Evolutionary conservation across 1,284 basidiomycete species (phyloP), one percentile per base, ranked within the genome.

Genomic region (Psilocybe mexicana): DNA sequence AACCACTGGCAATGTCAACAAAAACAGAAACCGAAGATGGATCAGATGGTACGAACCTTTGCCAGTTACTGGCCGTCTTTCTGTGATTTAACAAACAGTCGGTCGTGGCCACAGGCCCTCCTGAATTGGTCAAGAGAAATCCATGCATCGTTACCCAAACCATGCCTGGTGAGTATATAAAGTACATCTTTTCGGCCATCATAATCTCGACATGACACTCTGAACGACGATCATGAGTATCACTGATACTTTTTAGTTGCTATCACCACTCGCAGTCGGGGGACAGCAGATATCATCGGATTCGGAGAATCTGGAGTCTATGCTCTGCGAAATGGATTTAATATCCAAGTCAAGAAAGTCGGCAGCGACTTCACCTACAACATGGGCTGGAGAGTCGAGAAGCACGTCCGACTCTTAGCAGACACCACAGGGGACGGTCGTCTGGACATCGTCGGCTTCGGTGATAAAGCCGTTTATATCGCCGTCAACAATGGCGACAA

Each of bases 281-380:
- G 61, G n/a, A 57, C 47, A 4, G 61, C 61, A 45, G 61, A 62
- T 44, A 57, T 62, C 33, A 45, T 62, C 33, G 58, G 50, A 23
- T 62, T 62, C 25, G 61, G 61, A 28, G 24, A 25, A 3, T 24
- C 51, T 36, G 58, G 58, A 12, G 54, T 59, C 2, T 25, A 42
- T 5, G 30, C 59, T 30, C 11, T 59, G 14, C 58, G 58, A 23
- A 62, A 61, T 43, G 30, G 26, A 40, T 42, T 56, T 12, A 18
- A 43, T 5, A 18, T 57, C 14, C 54, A 59, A 18, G 30, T 33
- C 12, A 43, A 30, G 23, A 23, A 50, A 10, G 54, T 54, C 18
- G 14, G 52, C 30, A 26, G 30, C 35, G 46, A 46, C 30, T 62
- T 59, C 42, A 56, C 54, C 45, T 54, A 61, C 25, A 47, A 45